Evolutionary conservation across 495 filamentous ascomycete species (phyloP).

Genomic region (Pseudomonodictys pantanalensis): DNA sequence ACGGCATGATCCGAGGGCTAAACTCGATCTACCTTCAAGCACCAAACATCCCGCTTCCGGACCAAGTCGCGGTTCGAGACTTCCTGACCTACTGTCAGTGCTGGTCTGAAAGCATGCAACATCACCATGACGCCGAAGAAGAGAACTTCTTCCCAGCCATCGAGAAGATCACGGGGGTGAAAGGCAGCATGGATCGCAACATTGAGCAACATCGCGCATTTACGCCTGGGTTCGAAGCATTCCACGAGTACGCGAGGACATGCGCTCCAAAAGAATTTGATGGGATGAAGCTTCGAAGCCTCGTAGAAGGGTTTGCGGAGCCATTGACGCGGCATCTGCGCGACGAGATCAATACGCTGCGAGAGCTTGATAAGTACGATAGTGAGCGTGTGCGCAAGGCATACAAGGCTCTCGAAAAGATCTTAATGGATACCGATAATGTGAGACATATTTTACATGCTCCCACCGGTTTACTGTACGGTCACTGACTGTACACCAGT

Average conservation of each 20-base stretch:
- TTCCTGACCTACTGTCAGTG: conserved; percentile 46
- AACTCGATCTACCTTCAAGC: conserved; percentile 52
- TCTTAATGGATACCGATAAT: conserved; percentile 28
- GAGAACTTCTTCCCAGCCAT: conserved; percentile 45
- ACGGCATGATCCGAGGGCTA: conserved; percentile 48
- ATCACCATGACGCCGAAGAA: conserved; percentile 51
- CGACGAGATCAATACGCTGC: conserved; percentile 18
- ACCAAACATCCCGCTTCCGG: conserved; percentile 35
- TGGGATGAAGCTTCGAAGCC: background rate
- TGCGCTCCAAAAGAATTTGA: background rate
- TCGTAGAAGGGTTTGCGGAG: conserved; percentile 15
- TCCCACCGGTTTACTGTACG: background rate
- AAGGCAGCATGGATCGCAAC: conserved; percentile 44
- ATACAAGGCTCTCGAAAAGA: conserved; percentile 28
- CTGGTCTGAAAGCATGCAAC: conserved; percentile 39
- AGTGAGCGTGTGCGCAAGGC: conserved; percentile 32
- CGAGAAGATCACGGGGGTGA: conserved; percentile 40
- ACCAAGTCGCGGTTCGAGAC: conserved; percentile 33
- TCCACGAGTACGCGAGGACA: conserved; percentile 2
- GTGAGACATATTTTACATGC: conserved; percentile 14
- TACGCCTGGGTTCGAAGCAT: background rate
- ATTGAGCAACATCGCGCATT: conserved; percentile 15
- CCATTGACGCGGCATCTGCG: conserved; percentile 5
- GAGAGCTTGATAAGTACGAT: conserved; percentile 34
- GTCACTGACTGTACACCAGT: conserved; percentile 27